Base-by-base conservation (phyloP, 805 yeast species). In the Candida mattraensis region DNA sequence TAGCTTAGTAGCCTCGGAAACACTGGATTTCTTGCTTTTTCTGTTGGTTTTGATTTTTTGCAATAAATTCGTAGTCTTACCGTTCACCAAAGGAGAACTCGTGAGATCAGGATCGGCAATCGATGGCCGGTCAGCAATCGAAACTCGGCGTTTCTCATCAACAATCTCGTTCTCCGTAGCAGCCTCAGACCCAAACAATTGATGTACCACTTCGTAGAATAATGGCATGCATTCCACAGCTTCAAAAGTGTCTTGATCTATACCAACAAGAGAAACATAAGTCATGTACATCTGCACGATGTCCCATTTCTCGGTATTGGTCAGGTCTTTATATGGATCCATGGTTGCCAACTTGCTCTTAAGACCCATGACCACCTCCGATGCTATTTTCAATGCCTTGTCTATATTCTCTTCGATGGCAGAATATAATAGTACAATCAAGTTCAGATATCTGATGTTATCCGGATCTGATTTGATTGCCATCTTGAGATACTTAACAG, bases 261-360 rank as follows among this genome's bases (percentile, higher is more conserved):
- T 69, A 50, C 83, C 88, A 34, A 78, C 62, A n/a, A 87, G 64
- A 1, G 86, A 78, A 23, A 87, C 62, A 49, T 83, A 86, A 0
- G 95, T 82, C 60, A 84, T 68, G 48, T 84, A 84, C 54, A 87
- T 67, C 53, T 86, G 85, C 34, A 80, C 53, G 37, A 79, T 70
- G 39, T 72, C 78, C 61, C 72, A 64, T 50, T 72, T 61, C 23
- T 61, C 39, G 12, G 33, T 30, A 10, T 39, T 22, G 11, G 51
- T 16, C 19, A 45, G 24, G 9, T 28, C 38, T 1, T 36, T 25
- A 15, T 38, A 23, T 66, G 76, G 34, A 47, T 73, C 64, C 36
- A 70, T 67, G 22, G 74, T 53, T 0, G 78, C 77, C 5, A 40
- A 17, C 11, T 38, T 33, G 2, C 39, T n/a, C 8, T 35, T 39